These are phyloP conservation scores for Citrus sinensis DNA, from an alignment of 345 rosid genomes.

Conservation along the genomic window DNA sequence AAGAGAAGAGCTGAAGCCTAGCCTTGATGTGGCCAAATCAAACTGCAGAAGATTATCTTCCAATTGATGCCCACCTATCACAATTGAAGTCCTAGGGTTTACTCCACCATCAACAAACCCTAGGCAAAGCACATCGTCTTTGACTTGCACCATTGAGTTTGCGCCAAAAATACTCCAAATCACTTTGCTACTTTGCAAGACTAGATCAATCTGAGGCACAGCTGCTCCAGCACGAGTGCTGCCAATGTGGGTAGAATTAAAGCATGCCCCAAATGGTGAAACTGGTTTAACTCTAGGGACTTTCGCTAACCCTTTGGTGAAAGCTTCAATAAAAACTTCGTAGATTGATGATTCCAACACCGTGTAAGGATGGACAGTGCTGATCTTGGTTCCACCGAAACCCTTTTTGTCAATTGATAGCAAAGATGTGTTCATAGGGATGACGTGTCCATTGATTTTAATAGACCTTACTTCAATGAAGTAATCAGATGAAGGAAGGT, in stretches of 20 bases:
- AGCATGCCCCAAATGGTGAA: constrained; percentile 24
- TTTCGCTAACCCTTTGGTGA: constrained; percentile 5
- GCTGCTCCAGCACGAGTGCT: constrained; percentile 22
- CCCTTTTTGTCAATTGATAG: constrained; percentile 25
- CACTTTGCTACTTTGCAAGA: constrained; percentile 20
- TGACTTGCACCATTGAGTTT: constrained; percentile 36
- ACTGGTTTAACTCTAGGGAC: constrained; percentile 2
- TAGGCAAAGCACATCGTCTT: constrained; percentile 21
- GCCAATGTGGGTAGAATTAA: not conserved
- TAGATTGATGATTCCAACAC: constrained; percentile 36
- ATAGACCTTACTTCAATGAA: constrained; percentile 36
- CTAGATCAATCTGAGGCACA: constrained; percentile 29
- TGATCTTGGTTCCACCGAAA: constrained; percentile 42
- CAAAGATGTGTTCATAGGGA: constrained; percentile 26
- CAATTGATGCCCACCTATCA: constrained; percentile 23
- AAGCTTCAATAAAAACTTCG: constrained; percentile 25
- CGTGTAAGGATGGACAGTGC: constrained; percentile 29
- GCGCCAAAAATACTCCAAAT: constrained; percentile 32
- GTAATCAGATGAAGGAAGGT: constrained; percentile 27
- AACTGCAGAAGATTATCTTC: too few relatives aligned
- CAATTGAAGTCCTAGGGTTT: constrained; percentile 23
- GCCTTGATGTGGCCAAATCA: too few relatives aligned
- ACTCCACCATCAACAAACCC: constrained; percentile 31
- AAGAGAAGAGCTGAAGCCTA: constrained; percentile 1
- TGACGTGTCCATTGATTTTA: constrained; percentile 26